Base-by-base conservation (phyloP, 768 basidiomycete species). In the Leccinum uliginosum region DNA sequence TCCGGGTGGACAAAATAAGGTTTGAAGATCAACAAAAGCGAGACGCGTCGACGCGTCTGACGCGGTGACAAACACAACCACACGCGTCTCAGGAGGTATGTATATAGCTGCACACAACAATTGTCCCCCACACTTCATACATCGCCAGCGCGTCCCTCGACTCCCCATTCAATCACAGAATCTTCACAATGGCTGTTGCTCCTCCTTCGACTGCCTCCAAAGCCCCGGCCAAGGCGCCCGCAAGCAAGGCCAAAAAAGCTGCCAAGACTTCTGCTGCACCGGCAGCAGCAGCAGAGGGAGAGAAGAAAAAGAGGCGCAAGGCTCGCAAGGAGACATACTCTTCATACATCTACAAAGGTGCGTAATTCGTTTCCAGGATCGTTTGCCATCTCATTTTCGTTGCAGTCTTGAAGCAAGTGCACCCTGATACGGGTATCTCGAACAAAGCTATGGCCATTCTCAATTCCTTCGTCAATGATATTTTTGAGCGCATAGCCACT, bases 401-500 rank as follows among this genome's bases (percentile, higher is more conserved):
- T 50, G 6, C 56, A 92, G 94, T 97, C 62, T 82, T 97, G 66
- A 97, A 91, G 78, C 96, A 97, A 78, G 93, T 97, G 61, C 95
- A 96, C 78, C 96, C 95, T 53, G 94, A 96, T 67, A 96, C 94
- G 53, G 95, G 95, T 87, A 96, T 97, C 82, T 96, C 93, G 38
- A 96, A 93, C 84, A 96, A 96, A 75, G 88, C 89, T 3, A 92
- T 93, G 90, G 87, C 89, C 60, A 93, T 94, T 67, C 77, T 93
- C 45, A 91, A 93, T 80, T 89, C 87, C 27, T 93, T 95, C 62
- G 93, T 94, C 74, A 93, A 94, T 68, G 92, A 93, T 63, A 93
- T 94, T 72, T 94, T 95, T 60, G 93, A 94, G 71, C 88, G 93
- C 29, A 90, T 95, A 69, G 93, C 91, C 5, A 86, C 84, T 14